phyloP scores from a whole-genome alignment of 164 flowering plant species.

The Sedum album region DNA sequence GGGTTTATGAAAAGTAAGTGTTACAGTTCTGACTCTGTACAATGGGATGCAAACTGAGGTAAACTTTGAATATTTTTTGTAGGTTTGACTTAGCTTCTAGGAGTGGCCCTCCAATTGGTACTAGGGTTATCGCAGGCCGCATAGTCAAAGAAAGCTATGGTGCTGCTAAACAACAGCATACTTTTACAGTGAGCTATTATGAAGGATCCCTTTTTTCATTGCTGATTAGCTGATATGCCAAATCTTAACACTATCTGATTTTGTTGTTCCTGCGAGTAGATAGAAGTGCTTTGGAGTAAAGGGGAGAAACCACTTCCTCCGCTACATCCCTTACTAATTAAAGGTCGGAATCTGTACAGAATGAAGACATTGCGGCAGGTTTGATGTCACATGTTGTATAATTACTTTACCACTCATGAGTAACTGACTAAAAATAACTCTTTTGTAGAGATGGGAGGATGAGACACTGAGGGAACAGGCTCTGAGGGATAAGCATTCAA shows the following conservation, averaged over 20 bases:
- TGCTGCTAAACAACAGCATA: slow-evolving; percentile 84
- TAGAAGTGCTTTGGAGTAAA: slow-evolving; percentile 85
- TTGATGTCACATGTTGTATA: neutral
- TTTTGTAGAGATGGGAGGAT: slow-evolving; percentile 60
- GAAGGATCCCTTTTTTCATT: neutral
- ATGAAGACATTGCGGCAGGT: slow-evolving; percentile 75
- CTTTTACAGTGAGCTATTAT: slow-evolving; percentile 50
- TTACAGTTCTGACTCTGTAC: neutral
- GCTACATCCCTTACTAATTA: slow-evolving; percentile 71
- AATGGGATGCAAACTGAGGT: neutral
- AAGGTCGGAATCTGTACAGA: slow-evolving; percentile 81
- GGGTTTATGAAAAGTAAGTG: slow-evolving; percentile 74
- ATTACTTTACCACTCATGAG: neutral
- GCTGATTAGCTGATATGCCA: neutral
- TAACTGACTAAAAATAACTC: slow-evolving; percentile 8
- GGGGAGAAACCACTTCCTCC: slow-evolving; percentile 64
- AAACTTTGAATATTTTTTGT: slow-evolving; percentile 3
- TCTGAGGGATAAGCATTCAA: slow-evolving; percentile 63
- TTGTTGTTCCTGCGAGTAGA: slow-evolving; percentile 25
- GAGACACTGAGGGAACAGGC: slow-evolving; percentile 51
- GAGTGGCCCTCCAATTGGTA: slow-evolving; percentile 68
- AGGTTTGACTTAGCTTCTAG: slow-evolving; percentile 65
- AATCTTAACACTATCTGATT: neutral
- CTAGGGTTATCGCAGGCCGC: slow-evolving; percentile 67
- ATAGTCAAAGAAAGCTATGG: slow-evolving; percentile 93